phyloP scores from a whole-genome alignment of 208 protist species.

The Trichomonas tenax region DNA sequence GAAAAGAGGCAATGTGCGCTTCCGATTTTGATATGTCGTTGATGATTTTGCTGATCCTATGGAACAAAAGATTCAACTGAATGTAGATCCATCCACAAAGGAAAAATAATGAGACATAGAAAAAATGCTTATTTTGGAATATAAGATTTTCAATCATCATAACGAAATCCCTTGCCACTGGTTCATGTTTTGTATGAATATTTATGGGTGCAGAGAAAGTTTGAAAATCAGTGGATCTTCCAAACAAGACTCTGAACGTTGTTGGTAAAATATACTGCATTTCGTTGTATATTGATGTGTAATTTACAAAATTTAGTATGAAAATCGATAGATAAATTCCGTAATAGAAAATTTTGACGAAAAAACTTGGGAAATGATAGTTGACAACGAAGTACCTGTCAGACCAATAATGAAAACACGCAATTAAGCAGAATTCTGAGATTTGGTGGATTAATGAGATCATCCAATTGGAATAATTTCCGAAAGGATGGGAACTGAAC shows the following conservation, averaged over 20 bases:
- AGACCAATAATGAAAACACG: not conserved
- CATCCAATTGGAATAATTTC: not conserved
- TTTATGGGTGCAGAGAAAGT: not conserved
- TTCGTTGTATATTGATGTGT: not conserved
- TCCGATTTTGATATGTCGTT: not conserved
- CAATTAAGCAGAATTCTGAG: not conserved
- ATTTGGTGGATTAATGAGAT: not conserved
- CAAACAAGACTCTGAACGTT: not conserved
- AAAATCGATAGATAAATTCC: not conserved
- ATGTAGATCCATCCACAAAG: not conserved
- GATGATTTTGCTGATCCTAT: not conserved
- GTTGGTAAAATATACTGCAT: not conserved
- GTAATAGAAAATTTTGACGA: not conserved
- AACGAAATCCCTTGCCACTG: not conserved
- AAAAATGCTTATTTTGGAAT: not conserved
- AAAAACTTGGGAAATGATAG: not conserved
- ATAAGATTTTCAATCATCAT: not conserved
- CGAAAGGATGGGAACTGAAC: not conserved
- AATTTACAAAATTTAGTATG: not conserved
- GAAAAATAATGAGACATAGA: not conserved
- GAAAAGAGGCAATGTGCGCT: not conserved
- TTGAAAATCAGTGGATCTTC: not conserved
- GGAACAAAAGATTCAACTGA: not conserved
- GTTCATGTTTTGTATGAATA: not conserved
- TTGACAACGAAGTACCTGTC: not conserved